Base-by-base conservation (phyloP, 192 early-diverging fungal genomes). In the Coemansia sp. region DNA sequence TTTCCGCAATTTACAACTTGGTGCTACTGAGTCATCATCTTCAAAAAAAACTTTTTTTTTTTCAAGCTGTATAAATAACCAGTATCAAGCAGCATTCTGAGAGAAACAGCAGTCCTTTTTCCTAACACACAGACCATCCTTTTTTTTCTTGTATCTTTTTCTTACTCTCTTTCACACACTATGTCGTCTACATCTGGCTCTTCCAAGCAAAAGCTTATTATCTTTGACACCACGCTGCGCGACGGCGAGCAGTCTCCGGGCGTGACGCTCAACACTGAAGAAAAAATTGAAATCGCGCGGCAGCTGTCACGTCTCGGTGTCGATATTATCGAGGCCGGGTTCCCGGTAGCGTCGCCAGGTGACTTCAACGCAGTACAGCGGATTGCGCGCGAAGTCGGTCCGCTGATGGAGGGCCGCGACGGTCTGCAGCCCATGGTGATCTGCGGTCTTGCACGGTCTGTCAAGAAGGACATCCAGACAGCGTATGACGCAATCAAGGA, bases 221-320 rank as follows among this genome's bases (percentile, higher is more conserved):
- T 98, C 65, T 97, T 97, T 69, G 95, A 98, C 73, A 98, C 96
- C 6, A 94, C 94, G 48, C 90, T 98, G 28, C 89, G 96, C 67
- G 96, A 98, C 72, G 96, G 96, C 56, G 96, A 98, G 76, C 95
- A 98, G 90, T 96, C 95, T 55, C 96, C 96, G 1, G 96, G 96
- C 64, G 95, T 96, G 28, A 98, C 93, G 34, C 85, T 98, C 22
- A 96, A 89, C 68, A 85, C 87, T 0, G 89, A 90, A 31, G 96
- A 98, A 83, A 98, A 98, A 85, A 82, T 98, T 45, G 91, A 93
- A 74, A 96, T 98, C 61, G 96, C 96, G 5, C 90, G 87, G 64
- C 91, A 94, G 76, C 87, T 98, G 20, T 93, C 96, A n/a, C 82
- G 85, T 51, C 88, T 98, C 32, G 96, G 96, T 55, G 95, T 98